Base-by-base conservation (phyloP, 2,329 filamentous ascomycete species). In the Exophiala oligosperma region DNA sequence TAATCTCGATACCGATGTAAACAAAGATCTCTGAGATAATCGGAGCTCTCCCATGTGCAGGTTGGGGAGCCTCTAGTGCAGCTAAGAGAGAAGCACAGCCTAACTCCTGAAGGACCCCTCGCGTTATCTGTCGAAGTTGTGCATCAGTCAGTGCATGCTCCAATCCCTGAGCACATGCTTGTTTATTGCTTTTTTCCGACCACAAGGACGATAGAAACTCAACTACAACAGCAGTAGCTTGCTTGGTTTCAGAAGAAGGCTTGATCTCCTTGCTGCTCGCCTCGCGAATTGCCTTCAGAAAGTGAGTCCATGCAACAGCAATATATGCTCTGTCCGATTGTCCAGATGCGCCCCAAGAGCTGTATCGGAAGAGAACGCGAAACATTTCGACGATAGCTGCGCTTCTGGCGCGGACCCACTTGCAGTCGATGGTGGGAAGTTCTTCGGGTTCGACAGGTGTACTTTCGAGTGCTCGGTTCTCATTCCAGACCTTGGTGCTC, bases 191-290 rank as follows among this genome's bases (percentile, higher is more conserved):
- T 77, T 79, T 2, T 84, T 84, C 11, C 68, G 71, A 77, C 91
- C 92, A 96, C 2, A 92, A 72, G 26, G 81, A 84, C 49, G 85
- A 82, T 5, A 96, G 75, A 23, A 92, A 74, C 43, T 85, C 85
- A 50, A 93, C 81, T 23, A 92, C 80, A 43, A 84, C 81, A 23
- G 89, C 87, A 61, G 96, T 81, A 58, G 92, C 93, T 60, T 86
- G 83, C 68, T 90, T 89, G 1, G 92, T 90, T 61, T 97, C 93
- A 11, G 83, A 83, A 0, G 91, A 92, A 5, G 92, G 87, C 67
- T 93, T 96, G 66, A 99, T 88, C 73, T 99, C 94, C 73, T 96
- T 96, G 62, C 84, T 89, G 17, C 81, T 81, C 1, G 82, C 79
- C 50, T 84, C 79, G 7, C 83, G 80, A n/a, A 93, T 69, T 14